Conservation (phyloP, 495 filamentous ascomycete species). For the Penicillium odoratum region DNA sequence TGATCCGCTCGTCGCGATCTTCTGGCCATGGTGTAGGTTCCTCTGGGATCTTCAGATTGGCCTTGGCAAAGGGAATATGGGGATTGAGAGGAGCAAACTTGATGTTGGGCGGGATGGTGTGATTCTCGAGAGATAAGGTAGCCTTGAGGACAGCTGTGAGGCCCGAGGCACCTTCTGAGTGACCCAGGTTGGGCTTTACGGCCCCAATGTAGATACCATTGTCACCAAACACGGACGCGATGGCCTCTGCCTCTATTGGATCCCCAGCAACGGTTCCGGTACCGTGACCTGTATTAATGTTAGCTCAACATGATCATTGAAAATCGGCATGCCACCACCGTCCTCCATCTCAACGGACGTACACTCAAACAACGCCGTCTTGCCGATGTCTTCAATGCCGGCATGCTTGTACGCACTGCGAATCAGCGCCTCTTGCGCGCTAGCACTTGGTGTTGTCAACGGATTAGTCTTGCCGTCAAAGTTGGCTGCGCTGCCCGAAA, state of each 20-base stretch:
- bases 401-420: constrained; percentile 34
- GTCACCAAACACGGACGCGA: constrained; percentile 42
- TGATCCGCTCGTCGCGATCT: constrained; percentile 17
- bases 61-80: constrained; percentile 26
- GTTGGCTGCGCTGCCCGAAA: constrained; percentile 38
- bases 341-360: too few relatives aligned
- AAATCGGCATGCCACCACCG: too few relatives aligned
- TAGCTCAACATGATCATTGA: too few relatives aligned
- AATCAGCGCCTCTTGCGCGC: constrained; percentile 34
- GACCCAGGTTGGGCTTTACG: constrained; percentile 54
- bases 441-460: constrained; percentile 19
- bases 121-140: constrained; percentile 50
- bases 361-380: constrained; percentile 31
- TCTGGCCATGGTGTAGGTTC: constrained; percentile 32
- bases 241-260: constrained; percentile 42
- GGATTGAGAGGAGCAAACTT: constrained; percentile 33
- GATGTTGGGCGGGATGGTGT: constrained; percentile 49
- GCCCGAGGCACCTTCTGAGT: constrained; percentile 53
- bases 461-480: constrained; percentile 28
- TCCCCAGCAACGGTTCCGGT: constrained; percentile 40
- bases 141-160: constrained; percentile 59
- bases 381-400: constrained; percentile 24
- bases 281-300: too few relatives aligned
- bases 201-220: constrained; percentile 25
- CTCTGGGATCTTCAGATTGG: constrained; percentile 23